Base-by-base conservation (phyloP, 2,329 filamentous ascomycete genomes). In the Sclerotinia subarctica region DNA sequence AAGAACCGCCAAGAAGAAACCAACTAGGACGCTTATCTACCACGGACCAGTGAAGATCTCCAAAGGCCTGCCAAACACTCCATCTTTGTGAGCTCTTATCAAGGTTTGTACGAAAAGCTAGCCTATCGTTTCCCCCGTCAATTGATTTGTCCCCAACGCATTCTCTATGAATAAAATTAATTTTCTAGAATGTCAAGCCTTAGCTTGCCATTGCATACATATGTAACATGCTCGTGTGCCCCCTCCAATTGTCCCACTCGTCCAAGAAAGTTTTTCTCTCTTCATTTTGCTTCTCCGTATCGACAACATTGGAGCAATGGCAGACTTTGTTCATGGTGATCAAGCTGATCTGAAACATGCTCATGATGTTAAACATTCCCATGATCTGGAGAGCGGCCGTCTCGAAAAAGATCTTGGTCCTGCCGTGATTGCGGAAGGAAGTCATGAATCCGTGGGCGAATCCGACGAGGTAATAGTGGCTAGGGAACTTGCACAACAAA, bases 311-410 rank as follows among this genome's bases (percentile, higher is more conserved):
- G 47, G 65, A 49, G 65, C 65, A 63, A 67, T 67, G 65, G 35
- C 65, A 26, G 74, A 74, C 65, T 75, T 75, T 38, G 74, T 75
- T 58, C 73, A 75, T 49, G 74, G 74, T 62, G 71, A 73, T 47
- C 71, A 75, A 62, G 69, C 73, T 38, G 74, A 74, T 65, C 60
- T 71, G 35, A 67, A 68, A 58, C 67, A 64, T 17, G 69, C 70
- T 46, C 74, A 72, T 60, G 70, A 73, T 63, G 59, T 53, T 47
- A 71, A 72, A 57, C 66, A 68, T 44, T 53, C 68, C 29, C 70
- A 70, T 57, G 73, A 75, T 69, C 60, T 75, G 51, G 74, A 76
- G 32, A 63, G 67, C 21, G 73, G 71, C 26, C 66, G 56, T 21
- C 64, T 68, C 5, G 73, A 73, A 58, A 69, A 70, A 46, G 69